Evolutionary conservation across 2,329 filamentous ascomycete genomes (phyloP), one percentile per base, ranked within the genome.

Genomic region (Ceratocystis huliohia): DNA sequence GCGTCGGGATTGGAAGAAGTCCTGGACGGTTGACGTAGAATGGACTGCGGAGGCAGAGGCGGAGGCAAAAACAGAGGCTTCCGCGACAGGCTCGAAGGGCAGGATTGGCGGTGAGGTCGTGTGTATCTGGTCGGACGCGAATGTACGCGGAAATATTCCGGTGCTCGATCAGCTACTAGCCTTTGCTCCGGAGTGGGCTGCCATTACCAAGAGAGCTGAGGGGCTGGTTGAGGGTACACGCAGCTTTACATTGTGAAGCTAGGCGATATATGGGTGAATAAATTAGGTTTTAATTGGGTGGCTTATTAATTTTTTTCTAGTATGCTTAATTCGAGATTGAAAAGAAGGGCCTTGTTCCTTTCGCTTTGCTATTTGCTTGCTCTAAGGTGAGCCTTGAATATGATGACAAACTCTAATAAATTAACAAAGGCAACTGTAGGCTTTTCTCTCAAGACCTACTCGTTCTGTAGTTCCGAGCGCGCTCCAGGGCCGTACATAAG

Each of bases 41-140:
- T 91, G 88, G 87, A 77, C 80, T 66, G 69, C 73, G 17, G 72
- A 72, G 65, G 71, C 65, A 5, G 63, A 68, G 41, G 71, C 6
- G 56, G 10, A 30, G 45, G 65, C 6, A 53, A 8, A 30, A 41
- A 66, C 62, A 2, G 67, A 67, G 28, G 37, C 44, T 17, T 30
- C 30, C 5, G 50, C 22, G 5, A n/a, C 22, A n/a, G 48, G 48
- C 48, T 37, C 56, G 5, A 59, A 59, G 7, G n/a, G 25, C 15
- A 46, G 48, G 41, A 41, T 73, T 91, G 44, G 81, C 80, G 69
- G 89, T 91, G 81, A 78, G 44, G 84, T 92, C 1, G 81, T 87
- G 17, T 97, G 94, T 75, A 78, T 89, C 41, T 97, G 92, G 91
- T 91, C 88, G 71, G 94, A 99, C 76, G 86, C 84, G 57, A 96